Base-by-base conservation (phyloP, 441 rosid genomes). In the Pelargonium cotyledonis region DNA sequence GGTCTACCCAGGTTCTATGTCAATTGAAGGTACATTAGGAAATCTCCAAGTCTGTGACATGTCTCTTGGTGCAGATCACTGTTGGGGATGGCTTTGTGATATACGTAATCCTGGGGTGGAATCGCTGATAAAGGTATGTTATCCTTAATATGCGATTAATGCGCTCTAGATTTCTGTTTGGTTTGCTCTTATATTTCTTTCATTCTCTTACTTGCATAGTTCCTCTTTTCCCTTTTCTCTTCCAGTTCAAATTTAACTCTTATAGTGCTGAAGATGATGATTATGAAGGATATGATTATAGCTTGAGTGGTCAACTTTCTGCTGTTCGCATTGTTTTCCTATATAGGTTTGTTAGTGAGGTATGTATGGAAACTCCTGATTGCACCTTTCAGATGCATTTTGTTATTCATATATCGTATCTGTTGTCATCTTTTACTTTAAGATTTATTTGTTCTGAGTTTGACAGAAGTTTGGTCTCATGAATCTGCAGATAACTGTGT, bases 61-160 rank as follows among this genome's bases (percentile, higher is more conserved):
- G 96, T 93, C 99, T 35, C 86, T 91, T 67, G 97, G 88, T 74
- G 71, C 79, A 40, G 89, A 88, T 75, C 82, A 89, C 73, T 83
- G 82, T 71, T 93, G 97, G 96, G 81, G 90, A 74, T 96, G 98
- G 98, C 92, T 96, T 75, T 96, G 99, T 81, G 99, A 96, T 83
- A 86, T 96, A 78, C 98, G 99, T 66, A 90, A 91, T 82, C 97
- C 96, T 67, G 99, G 93, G 67, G 80, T 89, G 46, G 99, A 96
- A 70, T 96, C 99, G 70, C 92, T 96, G 71, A 93, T 96, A 75
- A 91, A 87, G 94, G 99, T 93, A 73, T 69, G 19, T 31, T 21
- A 62, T 65, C 63, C 51, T 44, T 53, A 15, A 38, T 76, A 65
- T 53, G 67, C 65, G 65, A 58, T 4, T 68, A 55, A 72, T 49